Conservation (phyloP, 306 rosid species). For the Carpinus fangiana region DNA sequence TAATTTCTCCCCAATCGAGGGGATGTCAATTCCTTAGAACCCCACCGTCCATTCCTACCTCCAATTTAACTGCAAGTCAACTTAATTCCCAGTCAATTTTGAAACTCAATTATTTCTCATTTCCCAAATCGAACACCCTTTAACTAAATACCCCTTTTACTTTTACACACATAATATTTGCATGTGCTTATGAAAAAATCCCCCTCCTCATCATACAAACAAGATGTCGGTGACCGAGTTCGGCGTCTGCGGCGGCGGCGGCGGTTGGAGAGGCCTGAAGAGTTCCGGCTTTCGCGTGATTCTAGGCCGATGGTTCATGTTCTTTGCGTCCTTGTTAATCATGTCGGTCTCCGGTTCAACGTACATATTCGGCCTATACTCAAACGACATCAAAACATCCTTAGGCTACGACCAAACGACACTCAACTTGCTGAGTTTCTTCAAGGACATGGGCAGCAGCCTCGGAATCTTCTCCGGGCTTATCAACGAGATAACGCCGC, state of each 20-base stretch:
- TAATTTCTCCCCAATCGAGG: no score
- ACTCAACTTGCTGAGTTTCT: conserved; percentile 72
- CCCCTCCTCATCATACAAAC: not conserved
- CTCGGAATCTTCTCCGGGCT: conserved; percentile 60
- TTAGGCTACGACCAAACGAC: conserved; percentile 75
- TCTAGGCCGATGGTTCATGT: conserved; percentile 69
- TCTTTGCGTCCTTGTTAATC: conserved; percentile 63
- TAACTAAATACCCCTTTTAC: no score
- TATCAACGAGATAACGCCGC: conserved; percentile 58
- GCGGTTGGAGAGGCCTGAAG: conserved; percentile 22
- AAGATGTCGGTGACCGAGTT: conserved; percentile 31
- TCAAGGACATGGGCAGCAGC: conserved; percentile 72
- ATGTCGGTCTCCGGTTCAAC: conserved; percentile 69
- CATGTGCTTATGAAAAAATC: not conserved
- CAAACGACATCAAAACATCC: conserved; percentile 48
- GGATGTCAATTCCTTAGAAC: no score
- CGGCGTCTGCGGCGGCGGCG: not conserved
- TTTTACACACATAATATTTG: not conserved
- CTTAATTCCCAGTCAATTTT: not conserved
- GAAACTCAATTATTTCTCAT: not conserved
- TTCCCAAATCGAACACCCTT: no score
- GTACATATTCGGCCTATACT: conserved; percentile 63
- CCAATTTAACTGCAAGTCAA: not conserved
- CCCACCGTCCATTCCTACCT: not conserved
- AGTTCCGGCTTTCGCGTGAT: conserved; percentile 33